These are phyloP conservation scores for Myxozyma nipponensis DNA, from an alignment of 805 yeast species.

Conservation along the genomic window DNA sequence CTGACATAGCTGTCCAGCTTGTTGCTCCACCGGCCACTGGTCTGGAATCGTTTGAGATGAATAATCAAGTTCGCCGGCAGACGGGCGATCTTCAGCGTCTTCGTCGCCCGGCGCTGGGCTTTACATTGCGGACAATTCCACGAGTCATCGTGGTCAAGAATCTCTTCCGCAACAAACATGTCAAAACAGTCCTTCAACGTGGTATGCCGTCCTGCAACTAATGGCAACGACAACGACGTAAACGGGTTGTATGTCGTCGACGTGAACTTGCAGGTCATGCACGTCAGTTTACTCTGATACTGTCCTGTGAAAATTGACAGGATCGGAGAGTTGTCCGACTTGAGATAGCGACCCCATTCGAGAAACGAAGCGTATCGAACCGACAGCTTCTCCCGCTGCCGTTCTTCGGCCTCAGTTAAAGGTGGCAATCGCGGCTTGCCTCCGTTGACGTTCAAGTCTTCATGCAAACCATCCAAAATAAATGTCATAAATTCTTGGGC, in stretches of 20 bases:
- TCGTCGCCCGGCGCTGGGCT: slow-evolving; percentile 57
- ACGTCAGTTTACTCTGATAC: slow-evolving; percentile 69
- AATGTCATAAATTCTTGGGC: slow-evolving; percentile 78
- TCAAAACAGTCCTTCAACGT: slow-evolving; percentile 64
- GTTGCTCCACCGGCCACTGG: slow-evolving; percentile 36
- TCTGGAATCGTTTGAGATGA: slow-evolving; percentile 77
- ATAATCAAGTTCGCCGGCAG: slow-evolving; percentile 76
- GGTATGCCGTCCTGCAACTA: slow-evolving; percentile 49
- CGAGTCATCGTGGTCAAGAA: slow-evolving; percentile 69
- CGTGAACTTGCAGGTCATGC: slow-evolving; percentile 66
- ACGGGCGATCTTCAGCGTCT: slow-evolving; percentile 67
- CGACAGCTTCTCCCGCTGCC: slow-evolving; percentile 64
- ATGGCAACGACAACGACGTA: slow-evolving; percentile 73
- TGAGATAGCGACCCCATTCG: slow-evolving; percentile 87
- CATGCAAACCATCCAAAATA: slow-evolving; percentile 72
- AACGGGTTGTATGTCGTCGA: slow-evolving; percentile 86
- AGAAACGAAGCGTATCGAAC: slow-evolving; percentile 77
- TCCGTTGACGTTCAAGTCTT: slow-evolving; percentile 71
- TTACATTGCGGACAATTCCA: slow-evolving; percentile 84
- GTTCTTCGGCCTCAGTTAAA: slow-evolving; percentile 68
- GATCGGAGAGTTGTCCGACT: slow-evolving; percentile 70
- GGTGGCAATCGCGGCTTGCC: slow-evolving; percentile 52
- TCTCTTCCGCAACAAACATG: slow-evolving; percentile 70
- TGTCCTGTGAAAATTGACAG: slow-evolving; percentile 89
- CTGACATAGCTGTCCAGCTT: slow-evolving; percentile 63